These are phyloP conservation scores for Rutidosis leptorrhynchoides DNA, from an alignment of 129 eudicot species.

Conservation along the genomic window DNA sequence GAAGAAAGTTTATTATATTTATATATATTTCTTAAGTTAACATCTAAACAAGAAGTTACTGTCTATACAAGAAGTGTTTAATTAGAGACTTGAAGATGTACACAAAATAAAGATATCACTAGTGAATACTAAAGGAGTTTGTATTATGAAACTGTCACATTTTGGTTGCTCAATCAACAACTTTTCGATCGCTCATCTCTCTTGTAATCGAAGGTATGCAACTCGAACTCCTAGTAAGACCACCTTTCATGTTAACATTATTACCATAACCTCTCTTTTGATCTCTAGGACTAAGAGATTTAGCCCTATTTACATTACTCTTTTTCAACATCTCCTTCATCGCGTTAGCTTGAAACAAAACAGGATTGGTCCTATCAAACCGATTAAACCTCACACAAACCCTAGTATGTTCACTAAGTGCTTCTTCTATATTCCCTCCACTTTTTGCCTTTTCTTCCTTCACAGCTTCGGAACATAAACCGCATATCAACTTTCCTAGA, in stretches of 20 bases:
- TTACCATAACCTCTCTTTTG: constrained; percentile 28
- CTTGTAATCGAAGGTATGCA: constrained; percentile 66
- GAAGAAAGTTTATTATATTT: too few species aligned
- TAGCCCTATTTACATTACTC: constrained; percentile 38
- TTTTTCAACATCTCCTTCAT: constrained; percentile 69
- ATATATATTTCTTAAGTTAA: too few species aligned
- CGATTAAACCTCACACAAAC: constrained; percentile 68
- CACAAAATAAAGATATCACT: too few species aligned
- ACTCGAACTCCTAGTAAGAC: constrained; percentile 74
- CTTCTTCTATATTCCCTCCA: constrained; percentile 68
- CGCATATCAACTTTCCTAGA: constrained; percentile 71
- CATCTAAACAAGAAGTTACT: too few species aligned
- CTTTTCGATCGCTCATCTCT: constrained; percentile 42
- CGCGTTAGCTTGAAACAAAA: constrained; percentile 72
- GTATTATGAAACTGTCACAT: too few species aligned
- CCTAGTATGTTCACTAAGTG: constrained; percentile 57
- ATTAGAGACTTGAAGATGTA: too few species aligned
- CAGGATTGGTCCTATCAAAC: constrained; percentile 73
- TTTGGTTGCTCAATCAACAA: constrained; percentile 16
- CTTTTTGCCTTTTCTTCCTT: constrained; percentile 79
- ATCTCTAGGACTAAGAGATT: constrained; percentile 64
- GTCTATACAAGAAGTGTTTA: too few species aligned
- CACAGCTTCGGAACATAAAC: too few species aligned
- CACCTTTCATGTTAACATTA: constrained; percentile 32
- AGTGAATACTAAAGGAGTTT: too few species aligned